A percentile compares a stretch with the other conserved stretches of the same genome.
phyloP scores from a whole-genome alignment of 2,329 filamentous ascomycete genomes.

The Epicoccum sorghinum region DNA sequence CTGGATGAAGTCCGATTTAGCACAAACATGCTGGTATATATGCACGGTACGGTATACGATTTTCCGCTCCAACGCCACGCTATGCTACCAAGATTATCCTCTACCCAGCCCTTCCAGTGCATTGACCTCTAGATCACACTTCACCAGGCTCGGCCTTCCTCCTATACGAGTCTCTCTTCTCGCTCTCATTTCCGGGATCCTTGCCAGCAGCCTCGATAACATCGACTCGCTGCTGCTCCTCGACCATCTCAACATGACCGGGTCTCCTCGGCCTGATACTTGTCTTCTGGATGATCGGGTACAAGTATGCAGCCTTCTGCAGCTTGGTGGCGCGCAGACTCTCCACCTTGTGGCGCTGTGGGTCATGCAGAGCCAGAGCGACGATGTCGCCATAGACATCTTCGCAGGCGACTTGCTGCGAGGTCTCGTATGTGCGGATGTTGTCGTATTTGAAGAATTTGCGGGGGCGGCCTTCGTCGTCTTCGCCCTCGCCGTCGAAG shows the following conservation, averaged over 20 bases:
- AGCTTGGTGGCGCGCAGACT: constrained; percentile 43
- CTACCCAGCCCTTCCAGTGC: background rate
- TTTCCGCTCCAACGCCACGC: constrained; percentile 18
- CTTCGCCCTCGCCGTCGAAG: constrained; percentile 40
- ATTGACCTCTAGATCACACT: background rate
- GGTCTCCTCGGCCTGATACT: constrained; percentile 56
- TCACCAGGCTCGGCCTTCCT: constrained; percentile 52
- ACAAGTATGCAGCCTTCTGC: constrained; percentile 65
- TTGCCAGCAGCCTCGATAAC: constrained; percentile 59
- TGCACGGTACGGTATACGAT: constrained; percentile 5
- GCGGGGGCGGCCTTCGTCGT: constrained; percentile 54
- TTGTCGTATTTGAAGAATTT: constrained; percentile 64
- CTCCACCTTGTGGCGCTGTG: constrained; percentile 47
- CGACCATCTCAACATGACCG: constrained; percentile 46
- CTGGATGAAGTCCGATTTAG: too few relatives aligned
- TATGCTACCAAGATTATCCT: constrained; percentile 11
- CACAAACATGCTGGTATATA: background rate
- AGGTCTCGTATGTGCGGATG: constrained; percentile 66
- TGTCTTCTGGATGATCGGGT: constrained; percentile 64
- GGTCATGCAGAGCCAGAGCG: constrained; percentile 64
- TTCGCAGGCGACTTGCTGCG: constrained; percentile 57
- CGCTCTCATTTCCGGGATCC: constrained; percentile 58
- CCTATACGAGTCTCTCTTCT: constrained; percentile 53
- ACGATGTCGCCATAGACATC: constrained; percentile 62
- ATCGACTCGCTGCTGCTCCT: constrained; percentile 57